Conservation (phyloP, 2,329 filamentous ascomycete genomes). For the Grosmannia huntii region DNA sequence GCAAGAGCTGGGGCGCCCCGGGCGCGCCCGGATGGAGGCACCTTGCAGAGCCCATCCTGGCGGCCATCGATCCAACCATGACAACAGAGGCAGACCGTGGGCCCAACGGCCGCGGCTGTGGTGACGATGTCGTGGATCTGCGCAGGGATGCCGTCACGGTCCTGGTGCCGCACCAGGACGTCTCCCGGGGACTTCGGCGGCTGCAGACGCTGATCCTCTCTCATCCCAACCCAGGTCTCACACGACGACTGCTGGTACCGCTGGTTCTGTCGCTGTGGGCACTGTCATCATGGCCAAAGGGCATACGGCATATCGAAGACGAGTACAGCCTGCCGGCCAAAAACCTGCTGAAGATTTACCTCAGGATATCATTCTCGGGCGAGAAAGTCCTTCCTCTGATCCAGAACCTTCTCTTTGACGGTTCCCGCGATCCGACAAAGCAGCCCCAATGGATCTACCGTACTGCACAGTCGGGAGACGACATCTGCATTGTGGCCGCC, state of each 20-base stretch:
- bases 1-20: slow-evolving; percentile 48
- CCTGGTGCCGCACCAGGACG: slow-evolving; percentile 32
- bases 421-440: slow-evolving; percentile 22
- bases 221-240: slow-evolving; percentile 54
- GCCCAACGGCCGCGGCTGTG: slow-evolving; percentile 17
- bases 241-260: slow-evolving; percentile 46
- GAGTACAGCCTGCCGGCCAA: slow-evolving; percentile 32
- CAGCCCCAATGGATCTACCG: slow-evolving; percentile 39
- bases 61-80: slow-evolving; percentile 33
- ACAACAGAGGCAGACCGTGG: neutral
- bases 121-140: slow-evolving; percentile 34
- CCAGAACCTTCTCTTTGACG: slow-evolving; percentile 42
- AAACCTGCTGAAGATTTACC: slow-evolving; percentile 40
- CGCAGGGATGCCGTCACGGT: slow-evolving; percentile 21
- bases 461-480: slow-evolving; percentile 26
- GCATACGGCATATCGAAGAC: slow-evolving; percentile 19
- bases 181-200: slow-evolving; percentile 40
- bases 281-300: slow-evolving; percentile 36
- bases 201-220: slow-evolving; percentile 44
- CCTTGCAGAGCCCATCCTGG: slow-evolving; percentile 46
- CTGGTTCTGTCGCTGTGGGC: slow-evolving; percentile 52
- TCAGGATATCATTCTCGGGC: slow-evolving; percentile 41
- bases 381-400: slow-evolving; percentile 37
- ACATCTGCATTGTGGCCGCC: slow-evolving; percentile 36
- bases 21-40: slow-evolving; percentile 47